Evolutionary conservation across 2,329 filamentous ascomycete genomes (phyloP), one percentile per base, ranked within the genome.

Genomic region (Claviceps citrina): DNA sequence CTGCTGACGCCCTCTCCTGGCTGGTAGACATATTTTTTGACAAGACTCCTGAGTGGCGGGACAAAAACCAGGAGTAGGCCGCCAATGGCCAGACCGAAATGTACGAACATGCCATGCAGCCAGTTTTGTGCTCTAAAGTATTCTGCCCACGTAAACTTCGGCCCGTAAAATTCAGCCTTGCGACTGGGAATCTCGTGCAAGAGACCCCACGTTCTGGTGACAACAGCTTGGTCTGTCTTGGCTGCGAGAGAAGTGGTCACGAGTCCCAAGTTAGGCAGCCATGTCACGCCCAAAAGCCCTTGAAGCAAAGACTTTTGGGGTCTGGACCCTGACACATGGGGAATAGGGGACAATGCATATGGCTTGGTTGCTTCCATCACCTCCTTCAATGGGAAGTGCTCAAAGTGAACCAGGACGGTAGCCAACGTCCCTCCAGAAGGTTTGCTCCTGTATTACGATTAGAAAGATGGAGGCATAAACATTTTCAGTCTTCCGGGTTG

Each of bases 351-450:
- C 8, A 73, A 56, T 1, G 68, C 67, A 50, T 68, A 79, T 12
- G 76, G 74, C 19, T 56, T 53, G 40, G 61, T 54, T 2, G 69
- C 59, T 3, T 57, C 59, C 12, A 51, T 52, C 5, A 79, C 47
- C 39, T 77, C 61, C 36, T 62, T 58, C 15, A 71, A 38, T 18
- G 61, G 59, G 50, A 68, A 76, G 34, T 58, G 55, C 20, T 79
- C 74, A 42, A 76, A 64, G 18, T 76, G 47, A 35, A 55, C 69
- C 12, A 95, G 57, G 4, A 77, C 63, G 0, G 84, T 86, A 26
- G 73, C 67, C 4, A 87, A 59, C 2, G 82, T 79, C 35, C 78
- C 78, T n/a, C 77, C 77, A 1, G 76, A 81, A 3, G 73, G 68
- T 1, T 58, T 50, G 40, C 50, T 46, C 22, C 53, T 56, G 28